Base-by-base conservation (phyloP, 202 grass and related monocot genomes). In the Hordeum pubiflorum region DNA sequence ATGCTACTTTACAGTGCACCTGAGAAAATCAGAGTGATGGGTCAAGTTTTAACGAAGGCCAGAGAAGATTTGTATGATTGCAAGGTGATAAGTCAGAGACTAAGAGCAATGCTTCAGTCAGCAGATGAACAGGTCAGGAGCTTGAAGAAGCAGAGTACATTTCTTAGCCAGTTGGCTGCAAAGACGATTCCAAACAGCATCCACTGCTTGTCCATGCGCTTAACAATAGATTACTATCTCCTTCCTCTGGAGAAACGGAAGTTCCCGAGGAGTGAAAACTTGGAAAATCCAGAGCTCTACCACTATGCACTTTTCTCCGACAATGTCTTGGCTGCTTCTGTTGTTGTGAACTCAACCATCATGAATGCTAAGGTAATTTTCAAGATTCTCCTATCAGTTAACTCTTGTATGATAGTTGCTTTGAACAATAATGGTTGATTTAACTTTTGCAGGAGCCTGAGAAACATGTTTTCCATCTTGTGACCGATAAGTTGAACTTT, bases 271-370 rank as follows among this genome's bases (percentile, higher is more conserved):
- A 84, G 82, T 62, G 90, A 94, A 60, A 98, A 98, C 72, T 79
- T 98, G 56, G 95, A 98, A 92, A 94, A 93, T 66, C 84, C 88
- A 81, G 71, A 88, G 46, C 90, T 94, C 67, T 98, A 91, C 74
- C 95, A 98, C 78, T 98, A 98, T 82, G 95, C 95, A 9, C 95
- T 98, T 56, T 98, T 98, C 84, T 94, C 95, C 39, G 95, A 98
- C 82, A 98, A 98, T 22, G 92, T 98, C 23, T 89, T 98, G 83
- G 95, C 95, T 72, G 92, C 95, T 21, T 94, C 95, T 48, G 90
- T 98, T 72, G 95, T 98, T 83, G 92, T 98, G 41, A 98, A 94
- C 84, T 98, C 95, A 74, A 98, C 92, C 44, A 89, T 98, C 78
- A 93, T 86, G 92, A 98, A 98, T 94, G 92, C 95, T 23, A 94